Evolutionary conservation across 768 basidiomycete genomes (phyloP).

Genomic region (Hygrocybe punicea): DNA sequence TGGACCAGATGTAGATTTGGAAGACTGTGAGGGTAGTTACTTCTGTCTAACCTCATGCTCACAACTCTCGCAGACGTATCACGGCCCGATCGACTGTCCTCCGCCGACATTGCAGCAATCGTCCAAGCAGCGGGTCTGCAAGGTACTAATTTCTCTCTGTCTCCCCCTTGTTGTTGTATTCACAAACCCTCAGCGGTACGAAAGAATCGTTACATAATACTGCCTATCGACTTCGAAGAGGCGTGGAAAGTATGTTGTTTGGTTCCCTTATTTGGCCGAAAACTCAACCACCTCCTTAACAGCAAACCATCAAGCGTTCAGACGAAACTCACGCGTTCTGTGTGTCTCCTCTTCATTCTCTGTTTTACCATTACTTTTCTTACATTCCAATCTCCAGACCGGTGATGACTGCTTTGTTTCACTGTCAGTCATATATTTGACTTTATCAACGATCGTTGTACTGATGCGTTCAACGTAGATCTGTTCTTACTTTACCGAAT

Average conservation of each 20-base stretch:
- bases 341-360: conserved; percentile 40
- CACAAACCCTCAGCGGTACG: conserved; percentile 66
- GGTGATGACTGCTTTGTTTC: not conserved
- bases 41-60: conserved; percentile 7
- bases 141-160: conserved; percentile 46
- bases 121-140: conserved; percentile 97
- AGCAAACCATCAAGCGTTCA: conserved; percentile 95
- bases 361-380: conserved; percentile 16
- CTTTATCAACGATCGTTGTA: not conserved
- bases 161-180: not conserved
- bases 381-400: conserved; percentile 13
- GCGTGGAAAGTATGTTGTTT: conserved; percentile 95
- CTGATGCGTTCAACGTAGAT: not conserved
- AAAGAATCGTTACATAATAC: conserved; percentile 96
- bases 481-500: not conserved
- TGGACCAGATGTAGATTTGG: conserved; percentile 94
- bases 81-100: conserved; percentile 91
- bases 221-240: conserved; percentile 97
- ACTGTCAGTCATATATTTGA: not conserved
- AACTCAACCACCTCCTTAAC: conserved; percentile 37
- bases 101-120: conserved; percentile 92
- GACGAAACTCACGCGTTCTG: conserved; percentile 99
- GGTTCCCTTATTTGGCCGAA: conserved; percentile 41
- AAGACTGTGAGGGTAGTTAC: conserved; percentile 75
- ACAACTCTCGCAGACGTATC: conserved; percentile 70